phyloP scores from a whole-genome alignment of 2,329 filamentous ascomycete genomes.

The Colletotrichum theobromicola region DNA sequence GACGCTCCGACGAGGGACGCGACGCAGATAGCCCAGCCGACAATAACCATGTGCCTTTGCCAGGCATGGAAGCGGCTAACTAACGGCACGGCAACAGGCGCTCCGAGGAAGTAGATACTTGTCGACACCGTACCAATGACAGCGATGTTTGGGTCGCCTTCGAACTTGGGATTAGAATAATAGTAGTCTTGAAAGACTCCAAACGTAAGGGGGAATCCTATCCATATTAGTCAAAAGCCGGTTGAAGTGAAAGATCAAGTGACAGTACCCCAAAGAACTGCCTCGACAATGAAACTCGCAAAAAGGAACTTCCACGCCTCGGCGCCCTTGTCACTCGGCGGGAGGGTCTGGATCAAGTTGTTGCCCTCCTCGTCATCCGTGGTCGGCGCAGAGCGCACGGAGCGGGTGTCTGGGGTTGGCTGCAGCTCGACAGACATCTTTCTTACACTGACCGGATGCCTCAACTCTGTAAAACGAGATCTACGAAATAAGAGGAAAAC shows the following conservation, averaged over 20 bases:
- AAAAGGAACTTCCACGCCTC: constrained; percentile 27
- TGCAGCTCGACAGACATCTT: constrained; percentile 1
- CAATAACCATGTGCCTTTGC: constrained; percentile 6
- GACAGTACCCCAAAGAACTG: constrained; percentile 26
- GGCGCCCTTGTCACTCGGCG: constrained; percentile 22
- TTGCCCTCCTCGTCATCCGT: constrained; percentile 14
- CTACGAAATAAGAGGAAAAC: not conserved
- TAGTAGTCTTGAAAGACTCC: constrained; percentile 35
- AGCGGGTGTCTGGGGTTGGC: not conserved
- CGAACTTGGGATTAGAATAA: constrained; percentile 27
- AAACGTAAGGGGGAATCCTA: constrained; percentile 30
- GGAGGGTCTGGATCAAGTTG: constrained; percentile 22
- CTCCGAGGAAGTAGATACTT: constrained; percentile 29
- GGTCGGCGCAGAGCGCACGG: not conserved
- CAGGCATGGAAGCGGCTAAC: constrained; percentile 24
- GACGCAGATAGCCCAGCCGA: constrained; percentile 1
- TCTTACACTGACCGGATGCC: not conserved
- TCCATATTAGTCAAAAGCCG: not conserved
- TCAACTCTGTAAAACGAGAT: rapidly evolving
- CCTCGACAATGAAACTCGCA: constrained; percentile 27
- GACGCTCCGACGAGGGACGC: constrained; percentile 19
- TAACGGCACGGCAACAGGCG: constrained; percentile 27
- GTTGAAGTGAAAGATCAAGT: rapidly evolving
- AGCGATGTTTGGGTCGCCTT: constrained; percentile 25
- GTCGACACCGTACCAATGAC: constrained; percentile 30